phyloP scores from a whole-genome alignment of 306 rosid species.

The Cicer pinnatifidum region DNA sequence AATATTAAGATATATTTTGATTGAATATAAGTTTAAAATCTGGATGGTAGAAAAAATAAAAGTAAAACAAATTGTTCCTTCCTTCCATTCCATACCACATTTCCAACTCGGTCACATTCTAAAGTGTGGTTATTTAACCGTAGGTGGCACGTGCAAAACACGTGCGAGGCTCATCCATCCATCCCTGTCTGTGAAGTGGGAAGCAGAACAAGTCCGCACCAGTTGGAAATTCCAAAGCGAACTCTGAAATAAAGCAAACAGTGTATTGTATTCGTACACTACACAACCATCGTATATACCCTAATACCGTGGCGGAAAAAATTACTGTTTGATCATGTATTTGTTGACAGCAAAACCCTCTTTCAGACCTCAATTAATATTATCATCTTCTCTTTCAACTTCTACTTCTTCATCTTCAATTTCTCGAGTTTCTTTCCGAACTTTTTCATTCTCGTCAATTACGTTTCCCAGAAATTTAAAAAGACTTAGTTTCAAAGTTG shows the following conservation, averaged over 20 bases:
- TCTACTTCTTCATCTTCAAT: slow-evolving; percentile 41
- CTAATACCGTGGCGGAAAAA: not conserved
- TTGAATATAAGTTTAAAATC: no score
- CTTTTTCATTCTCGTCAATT: slow-evolving; percentile 45
- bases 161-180: not conserved
- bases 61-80: no score
- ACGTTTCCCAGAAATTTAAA: slow-evolving; percentile 37
- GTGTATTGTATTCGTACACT: not conserved
- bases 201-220: not conserved
- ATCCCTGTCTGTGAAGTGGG: not conserved
- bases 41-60: no score
- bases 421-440: slow-evolving; percentile 21
- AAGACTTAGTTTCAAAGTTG: slow-evolving; percentile 39
- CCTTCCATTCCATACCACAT: no score
- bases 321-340: slow-evolving; percentile 38
- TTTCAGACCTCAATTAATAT: slow-evolving; percentile 39
- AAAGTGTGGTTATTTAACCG: not conserved
- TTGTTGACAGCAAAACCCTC: slow-evolving; percentile 47
- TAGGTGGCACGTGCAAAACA: not conserved
- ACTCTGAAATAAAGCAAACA: not conserved
- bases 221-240: not conserved
- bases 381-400: slow-evolving; percentile 14
- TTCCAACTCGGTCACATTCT: no score
- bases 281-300: not conserved
- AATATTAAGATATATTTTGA: no score